These are phyloP conservation scores for Candida lessepsii DNA, from an alignment of 805 yeast species.

Conservation along the genomic window DNA sequence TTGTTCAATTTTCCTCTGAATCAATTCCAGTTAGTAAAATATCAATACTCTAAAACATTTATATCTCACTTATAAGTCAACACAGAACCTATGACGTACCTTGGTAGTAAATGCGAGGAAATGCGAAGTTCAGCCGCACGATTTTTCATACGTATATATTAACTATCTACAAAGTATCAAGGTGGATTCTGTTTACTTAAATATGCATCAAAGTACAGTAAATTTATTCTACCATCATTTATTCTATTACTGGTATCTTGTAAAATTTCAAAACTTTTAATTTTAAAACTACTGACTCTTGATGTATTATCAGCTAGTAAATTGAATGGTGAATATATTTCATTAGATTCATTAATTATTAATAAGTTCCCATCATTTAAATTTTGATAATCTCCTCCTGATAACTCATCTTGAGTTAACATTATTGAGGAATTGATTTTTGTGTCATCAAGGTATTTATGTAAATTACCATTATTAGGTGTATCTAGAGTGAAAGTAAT, in stretches of 20 bases:
- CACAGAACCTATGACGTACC: too few relatives aligned
- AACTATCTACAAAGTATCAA: neutral
- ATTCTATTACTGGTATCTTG: conserved; percentile 30
- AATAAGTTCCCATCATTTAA: conserved; percentile 29
- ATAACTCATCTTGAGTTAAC: conserved; percentile 7
- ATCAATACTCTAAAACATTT: too few relatives aligned
- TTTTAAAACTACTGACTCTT: conserved; percentile 19
- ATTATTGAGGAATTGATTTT: conserved; percentile 3
- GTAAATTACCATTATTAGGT: conserved; percentile 10
- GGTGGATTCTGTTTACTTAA: conserved; percentile 43
- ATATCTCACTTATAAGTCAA: too few relatives aligned
- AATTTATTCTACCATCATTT: conserved; percentile 34
- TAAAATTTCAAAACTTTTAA: conserved; percentile 37
- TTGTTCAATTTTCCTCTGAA: too few relatives aligned
- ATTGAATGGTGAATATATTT: conserved; percentile 12
- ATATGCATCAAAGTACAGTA: conserved; percentile 42
- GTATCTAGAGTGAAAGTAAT: conserved; percentile 6
- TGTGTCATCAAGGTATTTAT: conserved; percentile 10
- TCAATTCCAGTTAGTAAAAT: too few relatives aligned
- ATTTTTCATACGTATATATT: too few relatives aligned
- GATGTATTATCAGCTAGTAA: conserved; percentile 11
- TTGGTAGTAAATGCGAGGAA: too few relatives aligned
- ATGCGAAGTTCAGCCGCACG: too few relatives aligned
- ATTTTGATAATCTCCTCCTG: conserved; percentile 26
- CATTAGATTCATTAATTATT: conserved; percentile 15